phyloP scores from a whole-genome alignment of 768 basidiomycete species.

The Boletus fagicola region DNA sequence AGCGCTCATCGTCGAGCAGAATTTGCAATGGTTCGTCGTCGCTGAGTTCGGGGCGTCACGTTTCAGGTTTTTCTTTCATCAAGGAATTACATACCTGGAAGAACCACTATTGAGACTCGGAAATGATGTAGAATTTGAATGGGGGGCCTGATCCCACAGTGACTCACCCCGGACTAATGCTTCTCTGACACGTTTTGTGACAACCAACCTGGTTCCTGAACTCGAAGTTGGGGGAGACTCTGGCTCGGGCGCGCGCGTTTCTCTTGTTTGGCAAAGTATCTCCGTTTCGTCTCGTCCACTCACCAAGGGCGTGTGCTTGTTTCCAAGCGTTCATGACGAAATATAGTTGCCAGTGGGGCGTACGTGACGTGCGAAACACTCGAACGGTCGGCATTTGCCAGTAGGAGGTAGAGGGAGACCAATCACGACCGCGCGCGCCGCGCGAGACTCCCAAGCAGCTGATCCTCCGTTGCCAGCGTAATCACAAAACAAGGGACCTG shows the following conservation, averaged over 20 bases:
- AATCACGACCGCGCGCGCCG: background rate
- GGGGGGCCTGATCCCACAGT: no score
- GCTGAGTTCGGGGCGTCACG: background rate
- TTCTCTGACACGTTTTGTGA: background rate
- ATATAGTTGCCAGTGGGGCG: background rate
- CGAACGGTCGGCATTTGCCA: background rate
- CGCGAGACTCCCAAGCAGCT: no score
- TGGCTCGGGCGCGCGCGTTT: background rate
- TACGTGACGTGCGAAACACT: background rate
- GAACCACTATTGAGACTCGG: no score
- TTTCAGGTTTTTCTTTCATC: background rate
- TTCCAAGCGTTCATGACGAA: background rate
- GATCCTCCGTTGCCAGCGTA: no score
- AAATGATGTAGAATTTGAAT: no score
- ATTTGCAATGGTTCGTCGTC: background rate
- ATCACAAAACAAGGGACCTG: no score
- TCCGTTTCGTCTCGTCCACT: background rate
- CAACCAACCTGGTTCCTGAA: background rate
- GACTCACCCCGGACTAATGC: background rate
- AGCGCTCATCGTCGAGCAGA: background rate
- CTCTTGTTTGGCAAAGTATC: background rate
- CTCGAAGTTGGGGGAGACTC: background rate
- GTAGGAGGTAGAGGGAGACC: background rate
- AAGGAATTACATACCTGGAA: no score
- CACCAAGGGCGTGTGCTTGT: background rate